A percentile compares a stretch with the other conserved stretches of the same genome.
Evolutionary conservation across 2,329 filamentous ascomycete genomes (phyloP).

Genomic region (Cryphonectria japonica): DNA sequence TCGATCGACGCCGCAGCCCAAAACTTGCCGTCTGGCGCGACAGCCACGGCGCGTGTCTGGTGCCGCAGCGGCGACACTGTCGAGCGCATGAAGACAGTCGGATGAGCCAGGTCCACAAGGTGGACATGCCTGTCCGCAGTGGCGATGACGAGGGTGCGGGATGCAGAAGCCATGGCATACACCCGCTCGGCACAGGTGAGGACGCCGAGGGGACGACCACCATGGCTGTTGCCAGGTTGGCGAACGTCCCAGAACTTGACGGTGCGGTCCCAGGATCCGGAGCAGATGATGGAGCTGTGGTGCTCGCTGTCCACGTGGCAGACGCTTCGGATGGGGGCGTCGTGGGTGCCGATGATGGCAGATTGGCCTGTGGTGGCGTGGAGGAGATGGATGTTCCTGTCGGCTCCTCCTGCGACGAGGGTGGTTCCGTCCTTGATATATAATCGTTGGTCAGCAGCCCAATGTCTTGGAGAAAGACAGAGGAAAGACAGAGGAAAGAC

Average conservation of each 20-base stretch:
- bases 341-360: conserved; percentile 36
- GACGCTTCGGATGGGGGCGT: conserved; percentile 38
- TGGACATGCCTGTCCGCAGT: conserved; percentile 39
- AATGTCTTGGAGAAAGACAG: background rate
- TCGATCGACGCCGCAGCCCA: conserved; percentile 34
- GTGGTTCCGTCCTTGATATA: conserved; percentile 39
- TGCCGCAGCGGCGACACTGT: conserved; percentile 34
- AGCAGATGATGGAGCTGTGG: conserved; percentile 31
- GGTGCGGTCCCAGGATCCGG: conserved; percentile 58
- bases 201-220: conserved; percentile 44
- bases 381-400: conserved; percentile 38
- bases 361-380: conserved; percentile 37
- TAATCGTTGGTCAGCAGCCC: background rate
- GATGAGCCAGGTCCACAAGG: conserved; percentile 39
- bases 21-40: conserved; percentile 10
- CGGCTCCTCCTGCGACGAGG: conserved; percentile 39
- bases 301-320: conserved; percentile 40
- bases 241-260: conserved; percentile 62
- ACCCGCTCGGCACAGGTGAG: conserved; percentile 56
- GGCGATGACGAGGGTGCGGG: conserved; percentile 36
- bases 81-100: conserved; percentile 30
- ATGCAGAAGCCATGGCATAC: conserved; percentile 40
- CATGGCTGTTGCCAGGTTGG: conserved; percentile 36
- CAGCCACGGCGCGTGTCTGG: conserved; percentile 37
- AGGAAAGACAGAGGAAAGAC: background rate